Conservation (phyloP, 805 yeast species). For the Ogataea methylovora region DNA sequence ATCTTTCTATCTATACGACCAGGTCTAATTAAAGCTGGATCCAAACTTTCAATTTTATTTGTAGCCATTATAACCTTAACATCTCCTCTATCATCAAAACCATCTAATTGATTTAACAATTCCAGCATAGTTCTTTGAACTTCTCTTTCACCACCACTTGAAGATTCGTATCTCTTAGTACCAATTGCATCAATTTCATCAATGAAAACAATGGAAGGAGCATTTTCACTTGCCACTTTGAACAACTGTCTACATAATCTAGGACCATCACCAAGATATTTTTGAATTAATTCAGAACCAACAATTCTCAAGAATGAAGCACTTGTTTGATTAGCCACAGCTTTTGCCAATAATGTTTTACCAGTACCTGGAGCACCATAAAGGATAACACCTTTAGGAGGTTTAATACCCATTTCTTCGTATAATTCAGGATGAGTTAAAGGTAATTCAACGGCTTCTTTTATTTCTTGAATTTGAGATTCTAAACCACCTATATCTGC, state of each 20-base stretch:
- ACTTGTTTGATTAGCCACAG: conserved; percentile 96
- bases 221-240: conserved; percentile 94
- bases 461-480: conserved; percentile 92
- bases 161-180: conserved; percentile 89
- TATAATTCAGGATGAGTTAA: conserved; percentile 93
- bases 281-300: conserved; percentile 94
- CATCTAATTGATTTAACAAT: conserved; percentile 89
- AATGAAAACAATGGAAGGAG: conserved; percentile 96
- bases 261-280: conserved; percentile 97
- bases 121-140: conserved; percentile 98
- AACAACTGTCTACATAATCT: conserved; percentile 88
- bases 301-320: conserved; percentile 95
- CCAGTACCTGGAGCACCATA: conserved; percentile 99
- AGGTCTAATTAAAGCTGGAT: conserved; percentile 94
- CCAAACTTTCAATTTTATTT: conserved; percentile 86
- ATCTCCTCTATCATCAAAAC: conserved; percentile 95
- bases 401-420: conserved; percentile 98
- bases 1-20: conserved; percentile 97
- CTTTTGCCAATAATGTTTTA: conserved; percentile 90
- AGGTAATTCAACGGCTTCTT: conserved; percentile 94
- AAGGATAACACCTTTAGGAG: conserved; percentile 95
- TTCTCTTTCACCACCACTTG: conserved; percentile 95
- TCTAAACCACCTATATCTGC: conserved; percentile 98
- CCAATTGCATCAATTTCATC: conserved; percentile 99
- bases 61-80: conserved; percentile 98